Base-by-base conservation (phyloP, 2,329 filamentous ascomycete genomes). In the Aspergillus alliaceus region DNA sequence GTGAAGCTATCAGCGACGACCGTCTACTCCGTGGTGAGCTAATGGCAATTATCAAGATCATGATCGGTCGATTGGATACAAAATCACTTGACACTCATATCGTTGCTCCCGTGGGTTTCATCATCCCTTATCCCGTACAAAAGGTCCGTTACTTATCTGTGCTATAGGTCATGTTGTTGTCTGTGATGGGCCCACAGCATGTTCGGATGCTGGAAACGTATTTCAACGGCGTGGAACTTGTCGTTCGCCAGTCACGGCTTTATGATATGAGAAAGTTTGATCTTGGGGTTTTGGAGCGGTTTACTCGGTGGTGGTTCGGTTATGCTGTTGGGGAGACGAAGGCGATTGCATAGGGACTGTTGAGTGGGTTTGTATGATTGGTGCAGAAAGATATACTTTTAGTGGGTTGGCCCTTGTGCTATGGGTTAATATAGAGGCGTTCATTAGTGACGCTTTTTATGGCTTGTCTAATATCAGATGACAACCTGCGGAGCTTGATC, bases 271-370 rank as follows among this genome's bases (percentile, higher is more conserved):
- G 46, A 9, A n/a, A 55, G 27, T 47, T 39, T n/a, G 51, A 58
- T 24, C 48, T 40, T 0, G 35, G 35, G 14, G 29, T 51, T 15
- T 29, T 52, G 15, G 29, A 53, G 9, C 15, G 50, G 15, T 47
- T 60, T 12, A 46, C 34, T 7, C 58, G 55, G 11, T 60, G 53
- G 37, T 58, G 55, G 55, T 14, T 60, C 11, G 52, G 52, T n/a
- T 40, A 22, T 22, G 37, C 37, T 22, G 20, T 40, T 15, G 37
- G 37, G 8, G 20, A 40, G 9, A 40, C 37, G 9, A 39, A 39
- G 18, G n/a, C n/a, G n/a, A n/a, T n/a, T n/a, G n/a, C n/a, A n/a
- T n/a, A n/a, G n/a, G n/a, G n/a, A n/a, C n/a, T n/a, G n/a, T n/a
- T n/a, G n/a, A n/a, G n/a, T n/a, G n/a, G n/a, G n/a, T n/a, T n/a